These are phyloP conservation scores for Rhinocladiella similis DNA, from an alignment of 2,329 filamentous ascomycete species.

Conservation along the genomic window DNA sequence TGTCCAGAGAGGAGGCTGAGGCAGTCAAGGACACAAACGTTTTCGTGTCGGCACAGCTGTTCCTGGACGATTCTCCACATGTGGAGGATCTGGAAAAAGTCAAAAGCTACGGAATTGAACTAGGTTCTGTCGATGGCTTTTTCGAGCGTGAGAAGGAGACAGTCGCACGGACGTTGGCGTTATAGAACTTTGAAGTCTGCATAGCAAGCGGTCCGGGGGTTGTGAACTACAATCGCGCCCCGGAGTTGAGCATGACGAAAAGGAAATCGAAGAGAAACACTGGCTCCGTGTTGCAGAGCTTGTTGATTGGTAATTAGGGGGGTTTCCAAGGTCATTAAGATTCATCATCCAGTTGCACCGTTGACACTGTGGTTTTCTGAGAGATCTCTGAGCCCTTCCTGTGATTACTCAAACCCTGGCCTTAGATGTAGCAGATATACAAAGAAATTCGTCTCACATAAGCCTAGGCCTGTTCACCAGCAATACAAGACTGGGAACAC, in stretches of 20 bases:
- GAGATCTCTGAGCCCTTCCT: no score
- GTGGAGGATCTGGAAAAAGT: constrained; percentile 8
- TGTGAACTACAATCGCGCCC: no score
- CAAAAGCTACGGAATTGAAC: constrained; percentile 2
- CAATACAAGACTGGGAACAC: background rate
- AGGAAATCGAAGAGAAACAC: no score
- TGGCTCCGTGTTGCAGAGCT: no score
- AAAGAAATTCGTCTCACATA: background rate
- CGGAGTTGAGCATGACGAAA: no score
- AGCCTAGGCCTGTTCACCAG: background rate
- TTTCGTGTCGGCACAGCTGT: constrained; percentile 7
- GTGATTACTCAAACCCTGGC: no score
- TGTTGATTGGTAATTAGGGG: no score
- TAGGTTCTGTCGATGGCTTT: constrained; percentile 10
- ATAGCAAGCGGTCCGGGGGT: no score
- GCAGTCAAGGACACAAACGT: background rate
- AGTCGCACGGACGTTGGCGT: constrained; percentile 3
- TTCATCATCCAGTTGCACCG: no score
- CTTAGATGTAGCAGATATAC: background rate
- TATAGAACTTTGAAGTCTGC: background rate
- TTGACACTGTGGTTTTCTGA: no score
- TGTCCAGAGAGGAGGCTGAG: constrained; percentile 5
- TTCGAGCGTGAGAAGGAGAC: constrained; percentile 5
- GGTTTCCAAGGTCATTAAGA: no score
- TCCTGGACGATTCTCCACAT: constrained; percentile 2